phyloP scores from a whole-genome alignment of 371 early-diverging fungal species.

The Lichtheimia hyalospora region DNA sequence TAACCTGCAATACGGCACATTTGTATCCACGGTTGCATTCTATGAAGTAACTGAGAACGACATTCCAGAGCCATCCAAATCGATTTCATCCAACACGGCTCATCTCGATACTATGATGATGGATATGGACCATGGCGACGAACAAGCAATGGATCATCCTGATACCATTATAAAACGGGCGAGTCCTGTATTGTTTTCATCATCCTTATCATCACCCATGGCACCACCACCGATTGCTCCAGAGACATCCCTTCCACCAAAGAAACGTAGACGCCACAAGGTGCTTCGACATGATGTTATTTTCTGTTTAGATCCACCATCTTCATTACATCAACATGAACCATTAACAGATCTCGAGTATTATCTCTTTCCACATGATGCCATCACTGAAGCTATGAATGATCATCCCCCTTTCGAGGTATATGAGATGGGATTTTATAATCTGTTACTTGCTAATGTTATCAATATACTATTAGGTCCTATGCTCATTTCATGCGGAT shows the following conservation, averaged over 20 bases:
- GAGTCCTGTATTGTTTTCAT: neutral
- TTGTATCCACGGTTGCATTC: conserved; percentile 18
- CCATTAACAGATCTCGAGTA: conserved; percentile 19
- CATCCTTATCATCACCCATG: conserved; percentile 1
- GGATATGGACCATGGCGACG: conserved; percentile 1
- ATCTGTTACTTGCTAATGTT: neutral
- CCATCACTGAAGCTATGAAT: conserved; percentile 40
- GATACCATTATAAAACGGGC: neutral
- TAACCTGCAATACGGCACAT: conserved; percentile 15
- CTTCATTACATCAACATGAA: neutral
- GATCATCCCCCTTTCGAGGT: conserved; percentile 42
- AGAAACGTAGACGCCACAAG: conserved; percentile 14
- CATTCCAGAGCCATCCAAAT: neutral
- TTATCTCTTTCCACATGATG: conserved; percentile 47
- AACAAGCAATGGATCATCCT: neutral
- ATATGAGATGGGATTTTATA: neutral
- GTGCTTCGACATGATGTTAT: conserved; percentile 16
- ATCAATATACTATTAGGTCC: conserved; percentile 1
- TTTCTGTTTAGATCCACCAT: conserved; percentile 10
- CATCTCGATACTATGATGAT: neutral
- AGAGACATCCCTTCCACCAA: conserved; percentile 9
- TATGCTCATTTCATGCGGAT: conserved; percentile 19
- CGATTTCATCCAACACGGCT: neutral
- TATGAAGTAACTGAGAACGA: conserved; percentile 42
- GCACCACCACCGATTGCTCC: neutral